Conservation (phyloP, 495 filamentous ascomycete genomes). For the Penicillium atrosanguineum region DNA sequence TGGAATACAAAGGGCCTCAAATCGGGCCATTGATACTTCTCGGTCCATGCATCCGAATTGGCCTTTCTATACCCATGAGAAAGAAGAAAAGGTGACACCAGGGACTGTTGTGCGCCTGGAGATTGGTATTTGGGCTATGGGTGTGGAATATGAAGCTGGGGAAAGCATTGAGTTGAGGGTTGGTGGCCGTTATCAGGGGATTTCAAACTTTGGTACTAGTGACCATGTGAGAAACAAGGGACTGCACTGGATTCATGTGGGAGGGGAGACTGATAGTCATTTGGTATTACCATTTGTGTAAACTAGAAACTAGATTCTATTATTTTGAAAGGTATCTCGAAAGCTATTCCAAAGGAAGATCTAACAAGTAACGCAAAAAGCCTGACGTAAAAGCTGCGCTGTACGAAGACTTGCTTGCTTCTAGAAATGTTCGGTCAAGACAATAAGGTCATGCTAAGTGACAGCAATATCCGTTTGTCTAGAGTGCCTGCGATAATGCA, state of each 20-base stretch:
- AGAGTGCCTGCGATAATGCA: too few relatives aligned
- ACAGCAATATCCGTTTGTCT: too few relatives aligned
- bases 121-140: not conserved
- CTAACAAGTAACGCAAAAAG: not conserved
- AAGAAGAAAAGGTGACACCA: not conserved
- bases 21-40: not conserved
- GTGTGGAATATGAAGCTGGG: not conserved
- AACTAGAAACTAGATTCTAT: not conserved
- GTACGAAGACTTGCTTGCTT: too few relatives aligned
- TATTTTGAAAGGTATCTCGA: too few relatives aligned
- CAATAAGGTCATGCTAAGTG: too few relatives aligned
- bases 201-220: not conserved
- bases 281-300: not conserved
- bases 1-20: not conserved
- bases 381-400: too few relatives aligned
- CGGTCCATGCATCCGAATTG: not conserved
- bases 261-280: not conserved
- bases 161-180: not conserved
- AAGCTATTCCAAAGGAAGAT: too few relatives aligned
- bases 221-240: not conserved
- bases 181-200: not conserved
- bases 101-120: not conserved
- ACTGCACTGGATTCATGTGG: not conserved
- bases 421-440: too few relatives aligned
- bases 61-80: not conserved